These are phyloP conservation scores for Corrigiola litoralis DNA, from an alignment of 179 eudicot genomes.

Conservation along the genomic window DNA sequence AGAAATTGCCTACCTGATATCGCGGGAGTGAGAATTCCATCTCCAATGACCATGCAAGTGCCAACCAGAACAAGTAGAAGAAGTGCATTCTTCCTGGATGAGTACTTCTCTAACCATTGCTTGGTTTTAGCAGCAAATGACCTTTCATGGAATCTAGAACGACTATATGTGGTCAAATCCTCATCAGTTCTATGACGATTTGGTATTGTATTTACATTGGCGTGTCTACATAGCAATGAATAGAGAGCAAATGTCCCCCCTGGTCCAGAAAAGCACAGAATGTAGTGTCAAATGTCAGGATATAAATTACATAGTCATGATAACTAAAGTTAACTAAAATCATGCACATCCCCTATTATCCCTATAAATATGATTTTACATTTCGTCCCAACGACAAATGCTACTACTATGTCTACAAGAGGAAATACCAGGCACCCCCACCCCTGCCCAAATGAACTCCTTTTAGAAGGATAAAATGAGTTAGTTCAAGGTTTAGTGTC, in stretches of 20 bases:
- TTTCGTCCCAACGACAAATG: too few species aligned
- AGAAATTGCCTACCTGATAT: conserved; percentile 53
- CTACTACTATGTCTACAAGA: too few species aligned
- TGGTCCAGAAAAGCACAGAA: conserved; percentile 23
- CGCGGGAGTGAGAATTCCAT: conserved; percentile 79
- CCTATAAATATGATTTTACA: too few species aligned
- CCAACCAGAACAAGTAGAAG: conserved; percentile 77
- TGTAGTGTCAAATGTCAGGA: conserved; percentile 6
- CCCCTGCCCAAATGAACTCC: too few species aligned
- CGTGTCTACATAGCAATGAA: conserved; percentile 73
- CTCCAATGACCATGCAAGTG: conserved; percentile 84
- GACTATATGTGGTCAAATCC: conserved; percentile 93
- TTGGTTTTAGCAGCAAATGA: conserved; percentile 89
- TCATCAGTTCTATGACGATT: conserved; percentile 94
- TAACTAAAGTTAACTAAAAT: background rate
- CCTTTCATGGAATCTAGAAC: conserved; percentile 56
- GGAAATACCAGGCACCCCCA: too few species aligned
- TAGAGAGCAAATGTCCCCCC: conserved; percentile 85
- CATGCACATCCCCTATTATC: too few species aligned
- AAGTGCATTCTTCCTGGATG: conserved; percentile 62
- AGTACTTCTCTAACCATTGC: conserved; percentile 72
- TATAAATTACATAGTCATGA: background rate
- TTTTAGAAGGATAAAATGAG: too few species aligned
- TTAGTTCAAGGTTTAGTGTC: too few species aligned
- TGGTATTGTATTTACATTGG: conserved; percentile 72